phyloP scores from a whole-genome alignment of 1,284 basidiomycete species.

The Peniophora sp. region DNA sequence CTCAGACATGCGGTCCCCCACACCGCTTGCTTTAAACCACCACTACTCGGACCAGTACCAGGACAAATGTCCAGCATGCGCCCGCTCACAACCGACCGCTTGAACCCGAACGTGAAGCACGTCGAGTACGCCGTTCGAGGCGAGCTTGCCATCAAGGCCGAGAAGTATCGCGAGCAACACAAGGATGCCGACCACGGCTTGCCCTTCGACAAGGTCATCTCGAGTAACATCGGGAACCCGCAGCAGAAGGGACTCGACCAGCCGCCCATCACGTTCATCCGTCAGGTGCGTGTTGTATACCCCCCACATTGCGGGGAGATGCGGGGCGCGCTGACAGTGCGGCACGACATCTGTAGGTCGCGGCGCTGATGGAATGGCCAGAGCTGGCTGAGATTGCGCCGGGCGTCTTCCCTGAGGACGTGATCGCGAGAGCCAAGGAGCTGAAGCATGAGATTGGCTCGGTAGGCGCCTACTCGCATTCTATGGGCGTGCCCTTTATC shows the following conservation, averaged over 20 bases:
- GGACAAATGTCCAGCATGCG: conserved; percentile 34
- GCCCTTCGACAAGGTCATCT: conserved; percentile 87
- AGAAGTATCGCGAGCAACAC: conserved; percentile 70
- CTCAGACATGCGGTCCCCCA: too few species aligned
- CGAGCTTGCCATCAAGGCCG: conserved; percentile 92
- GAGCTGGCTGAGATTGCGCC: conserved; percentile 74
- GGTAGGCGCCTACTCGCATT: conserved; percentile 94
- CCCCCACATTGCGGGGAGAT: too few species aligned
- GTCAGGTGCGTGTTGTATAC: conserved; percentile 74
- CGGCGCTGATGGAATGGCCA: conserved; percentile 90
- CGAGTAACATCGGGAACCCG: conserved; percentile 97
- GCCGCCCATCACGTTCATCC: conserved; percentile 85
- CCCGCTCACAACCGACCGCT: conserved; percentile 48
- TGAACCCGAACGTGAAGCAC: conserved; percentile 82
- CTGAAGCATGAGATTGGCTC: conserved; percentile 86
- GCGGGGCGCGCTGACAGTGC: conserved; percentile 1
- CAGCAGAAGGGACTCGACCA: conserved; percentile 95
- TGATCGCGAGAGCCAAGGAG: conserved; percentile 75
- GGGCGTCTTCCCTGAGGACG: conserved; percentile 81
- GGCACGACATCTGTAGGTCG: conserved; percentile 44
- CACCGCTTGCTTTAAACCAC: too few species aligned
- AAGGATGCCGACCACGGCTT: conserved; percentile 51
- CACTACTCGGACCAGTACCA: too few species aligned
- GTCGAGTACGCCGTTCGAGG: conserved; percentile 98
- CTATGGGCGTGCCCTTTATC: conserved; percentile 88